These are phyloP conservation scores for Colletotrichum sp. DNA, from an alignment of 2,329 filamentous ascomycete genomes.

Conservation along the genomic window DNA sequence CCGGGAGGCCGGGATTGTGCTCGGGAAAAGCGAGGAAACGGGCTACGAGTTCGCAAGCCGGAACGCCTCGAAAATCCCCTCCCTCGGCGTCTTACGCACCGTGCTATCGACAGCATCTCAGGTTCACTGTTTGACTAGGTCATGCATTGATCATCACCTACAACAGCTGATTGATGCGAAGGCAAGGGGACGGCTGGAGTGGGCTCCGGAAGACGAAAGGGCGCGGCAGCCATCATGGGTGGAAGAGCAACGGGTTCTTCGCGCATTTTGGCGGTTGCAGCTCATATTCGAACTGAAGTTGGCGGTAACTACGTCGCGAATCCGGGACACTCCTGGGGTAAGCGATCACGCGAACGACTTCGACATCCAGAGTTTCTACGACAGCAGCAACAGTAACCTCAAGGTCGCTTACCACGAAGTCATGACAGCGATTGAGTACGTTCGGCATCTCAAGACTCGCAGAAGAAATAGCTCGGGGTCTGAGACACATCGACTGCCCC, in stretches of 20 bases:
- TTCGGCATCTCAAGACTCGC: accelerated
- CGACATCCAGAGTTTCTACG: background rate
- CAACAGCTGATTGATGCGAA: background rate
- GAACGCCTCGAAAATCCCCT: background rate
- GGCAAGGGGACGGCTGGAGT: background rate
- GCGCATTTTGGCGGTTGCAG: slow-evolving; percentile 13
- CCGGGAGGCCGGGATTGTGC: slow-evolving; percentile 7
- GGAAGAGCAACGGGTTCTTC: slow-evolving; percentile 4
- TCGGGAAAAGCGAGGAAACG: background rate
- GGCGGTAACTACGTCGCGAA: background rate
- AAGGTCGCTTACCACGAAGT: slow-evolving; percentile 10
- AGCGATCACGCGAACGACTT: background rate
- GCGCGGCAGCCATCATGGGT: background rate
- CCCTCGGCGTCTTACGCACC: background rate
- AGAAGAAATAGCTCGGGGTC: background rate
- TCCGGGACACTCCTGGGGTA: background rate
- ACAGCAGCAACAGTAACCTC: slow-evolving; percentile 9
- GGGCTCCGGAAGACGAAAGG: background rate
- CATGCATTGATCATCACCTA: background rate
- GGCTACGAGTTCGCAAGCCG: background rate
- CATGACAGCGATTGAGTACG: slow-evolving; percentile 6
- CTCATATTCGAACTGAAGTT: background rate
- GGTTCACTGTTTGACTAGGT: background rate
- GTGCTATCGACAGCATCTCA: background rate
- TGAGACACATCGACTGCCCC: background rate